These are phyloP conservation scores for Myxozyma vanderwaltii DNA, from an alignment of 805 yeast genomes.

Conservation along the genomic window DNA sequence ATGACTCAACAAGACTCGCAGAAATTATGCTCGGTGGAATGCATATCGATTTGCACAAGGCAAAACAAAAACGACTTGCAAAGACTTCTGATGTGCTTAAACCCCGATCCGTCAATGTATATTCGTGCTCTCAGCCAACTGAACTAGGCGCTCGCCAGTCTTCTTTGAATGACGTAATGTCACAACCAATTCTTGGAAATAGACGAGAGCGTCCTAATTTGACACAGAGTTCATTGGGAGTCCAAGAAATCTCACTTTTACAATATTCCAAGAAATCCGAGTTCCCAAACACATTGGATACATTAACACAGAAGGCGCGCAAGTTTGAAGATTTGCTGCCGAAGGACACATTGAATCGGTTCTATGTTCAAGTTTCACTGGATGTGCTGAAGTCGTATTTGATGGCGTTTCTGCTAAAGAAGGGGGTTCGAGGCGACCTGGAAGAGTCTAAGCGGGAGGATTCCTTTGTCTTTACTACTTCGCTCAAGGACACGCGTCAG, in stretches of 20 bases:
- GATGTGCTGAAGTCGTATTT: conserved; percentile 50
- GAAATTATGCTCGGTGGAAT: conserved; percentile 54
- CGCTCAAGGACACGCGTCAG: conserved; percentile 33
- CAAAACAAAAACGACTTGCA: not conserved
- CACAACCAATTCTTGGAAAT: conserved; percentile 10
- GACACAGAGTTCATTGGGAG: not conserved
- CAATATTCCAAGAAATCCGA: conserved; percentile 26
- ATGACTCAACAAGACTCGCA: conserved; percentile 55
- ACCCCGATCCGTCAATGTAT: not conserved
- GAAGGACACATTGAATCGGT: conserved; percentile 54
- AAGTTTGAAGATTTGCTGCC: conserved; percentile 40
- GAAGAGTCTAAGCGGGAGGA: conserved; percentile 35
- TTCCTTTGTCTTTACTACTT: conserved; percentile 16
- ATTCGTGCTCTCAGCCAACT: conserved; percentile 26
- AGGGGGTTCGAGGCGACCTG: conserved; percentile 40
- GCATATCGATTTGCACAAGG: conserved; percentile 45
- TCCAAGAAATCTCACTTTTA: conserved; percentile 10
- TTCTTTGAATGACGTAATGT: not conserved
- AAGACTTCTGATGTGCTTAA: not conserved
- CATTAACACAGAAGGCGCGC: conserved; percentile 35
- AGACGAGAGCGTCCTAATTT: not conserved
- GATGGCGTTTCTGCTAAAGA: conserved; percentile 47
- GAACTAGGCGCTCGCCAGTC: conserved; percentile 6
- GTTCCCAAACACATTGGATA: conserved; percentile 29
- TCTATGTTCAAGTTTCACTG: conserved; percentile 51